Base-by-base conservation (phyloP, 2,329 filamentous ascomycete species). In the Dactylellina leptospora region DNA sequence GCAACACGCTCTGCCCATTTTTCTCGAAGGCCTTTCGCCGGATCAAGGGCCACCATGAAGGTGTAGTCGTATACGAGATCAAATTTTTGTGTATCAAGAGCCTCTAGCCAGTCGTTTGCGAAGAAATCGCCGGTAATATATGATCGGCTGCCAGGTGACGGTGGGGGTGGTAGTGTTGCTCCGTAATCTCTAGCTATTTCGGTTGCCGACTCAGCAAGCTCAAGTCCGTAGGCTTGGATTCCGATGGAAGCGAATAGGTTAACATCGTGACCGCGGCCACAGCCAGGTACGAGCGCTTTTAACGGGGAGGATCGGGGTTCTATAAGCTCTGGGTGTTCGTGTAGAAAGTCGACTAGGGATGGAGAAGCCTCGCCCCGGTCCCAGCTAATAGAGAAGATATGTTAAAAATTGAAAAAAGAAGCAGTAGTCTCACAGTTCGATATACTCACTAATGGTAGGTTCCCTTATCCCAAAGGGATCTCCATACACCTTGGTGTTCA, bases 201-300 rank as follows among this genome's bases (percentile, higher is more conserved):
- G 4, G 83, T 72, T 1, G 82, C 86, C 16, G 80, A 81, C 9
- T 82, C 77, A 40, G 87, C 88, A 62, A 85, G 84, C 77, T 96
- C 92, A 1, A 96, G 80, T 0, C 91, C 92, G 76, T 86, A 88
- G 0, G 87, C 87, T 79, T 96, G 89, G 78, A 90, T 96, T 0
- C 92, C 92, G 76, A 88, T 86, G 10, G 86, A 85, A 56, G 87
- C 85, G 45, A 96, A 84, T 38, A 96, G 82, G 11, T 91, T 82
- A 1, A 92, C 90, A 80, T 96, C 92, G 77, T 95, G 89, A 3
- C 92, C 92, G 48, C 86, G 85, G 0, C 92, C 92, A 79, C 92
- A 96, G 2, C 91, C 92, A 0, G 75, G 92, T 0, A 96, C 89
- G 4, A 96, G 82, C 0, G 89, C 91, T 59, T 82, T 82, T 60